A percentile compares a stretch with the other conserved stretches of the same genome.
phyloP scores from a whole-genome alignment of 164 flowering plant species.

The Cinnamomum micranthum region DNA sequence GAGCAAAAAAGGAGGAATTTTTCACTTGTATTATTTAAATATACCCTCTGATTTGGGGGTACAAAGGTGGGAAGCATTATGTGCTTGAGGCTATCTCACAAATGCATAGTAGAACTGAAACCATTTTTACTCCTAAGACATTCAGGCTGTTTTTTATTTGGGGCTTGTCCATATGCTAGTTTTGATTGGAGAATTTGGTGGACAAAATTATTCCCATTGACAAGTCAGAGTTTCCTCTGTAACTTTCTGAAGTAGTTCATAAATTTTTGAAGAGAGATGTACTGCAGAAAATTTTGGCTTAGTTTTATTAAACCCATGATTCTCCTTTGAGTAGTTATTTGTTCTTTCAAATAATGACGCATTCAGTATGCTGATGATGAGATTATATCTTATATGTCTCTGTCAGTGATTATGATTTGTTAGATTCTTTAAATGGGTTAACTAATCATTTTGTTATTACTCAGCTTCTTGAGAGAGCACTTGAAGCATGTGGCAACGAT shows the following conservation, averaged over 20 bases:
- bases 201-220: neutral
- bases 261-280: neutral
- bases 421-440: neutral
- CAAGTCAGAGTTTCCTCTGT: neutral
- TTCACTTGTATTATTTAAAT: no score
- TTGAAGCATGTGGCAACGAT: conserved; percentile 61
- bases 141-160: neutral
- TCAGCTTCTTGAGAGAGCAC: conserved; percentile 58
- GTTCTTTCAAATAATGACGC: neutral
- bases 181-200: no score
- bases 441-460: conserved; percentile 1
- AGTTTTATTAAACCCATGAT: neutral
- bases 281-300: neutral
- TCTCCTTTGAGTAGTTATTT: neutral
- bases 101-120: no score
- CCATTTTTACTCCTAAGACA: neutral
- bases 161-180: no score
- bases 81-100: no score
- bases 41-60: no score
- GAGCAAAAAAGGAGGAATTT: no score
- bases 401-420: neutral
- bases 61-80: no score
- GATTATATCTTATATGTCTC: neutral
- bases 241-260: neutral
- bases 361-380: neutral